Percentiles rank a stretch among this genome's conserved stretches.
Evolutionary conservation across 2,329 filamentous ascomycete genomes (phyloP).

Genomic region (Ophiosphaerella narmari): DNA sequence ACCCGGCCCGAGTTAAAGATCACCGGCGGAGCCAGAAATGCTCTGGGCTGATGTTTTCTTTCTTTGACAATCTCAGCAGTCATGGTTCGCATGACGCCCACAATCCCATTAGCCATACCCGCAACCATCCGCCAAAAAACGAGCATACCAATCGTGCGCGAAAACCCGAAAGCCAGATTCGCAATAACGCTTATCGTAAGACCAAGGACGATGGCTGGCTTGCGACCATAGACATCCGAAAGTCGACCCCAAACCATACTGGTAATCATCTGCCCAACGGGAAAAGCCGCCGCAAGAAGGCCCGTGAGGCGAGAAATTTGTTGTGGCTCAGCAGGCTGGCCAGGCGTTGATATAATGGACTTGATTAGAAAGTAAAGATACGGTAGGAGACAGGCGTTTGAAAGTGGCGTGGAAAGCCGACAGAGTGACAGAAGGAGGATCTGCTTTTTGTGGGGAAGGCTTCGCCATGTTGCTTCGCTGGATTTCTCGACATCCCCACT

Average conservation of each 20-base stretch:
- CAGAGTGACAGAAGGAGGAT: conserved; percentile 76
- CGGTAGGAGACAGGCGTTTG: conserved; percentile 65
- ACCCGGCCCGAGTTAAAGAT: conserved; percentile 64
- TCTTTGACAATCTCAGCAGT: conserved; percentile 72
- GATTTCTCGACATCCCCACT: conserved; percentile 19
- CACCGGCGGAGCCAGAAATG: conserved; percentile 64
- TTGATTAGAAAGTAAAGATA: conserved; percentile 87
- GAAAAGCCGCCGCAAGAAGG: conserved; percentile 76
- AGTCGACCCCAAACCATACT: conserved; percentile 79
- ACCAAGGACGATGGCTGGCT: conserved; percentile 76
- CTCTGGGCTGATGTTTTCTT: conserved; percentile 61
- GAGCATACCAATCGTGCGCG: conserved; percentile 63
- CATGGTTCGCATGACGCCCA: conserved; percentile 74
- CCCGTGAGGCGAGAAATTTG: conserved; percentile 77
- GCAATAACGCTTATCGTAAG: conserved; percentile 69
- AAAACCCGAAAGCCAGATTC: conserved; percentile 70
- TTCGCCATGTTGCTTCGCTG: conserved; percentile 66
- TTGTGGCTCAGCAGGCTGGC: conserved; percentile 58
- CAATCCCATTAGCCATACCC: conserved; percentile 71
- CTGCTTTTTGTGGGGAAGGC: conserved; percentile 75
- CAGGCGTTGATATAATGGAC: conserved; percentile 60
- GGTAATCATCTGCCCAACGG: conserved; percentile 77
- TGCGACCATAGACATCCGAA: conserved; percentile 69
- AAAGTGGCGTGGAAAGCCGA: conserved; percentile 77
- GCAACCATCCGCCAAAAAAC: conserved; percentile 68